Percentiles rank a stretch among this genome's conserved stretches.
Evolutionary conservation across 805 yeast species (phyloP).

Genomic region (Saturnispora serradocipensis): DNA sequence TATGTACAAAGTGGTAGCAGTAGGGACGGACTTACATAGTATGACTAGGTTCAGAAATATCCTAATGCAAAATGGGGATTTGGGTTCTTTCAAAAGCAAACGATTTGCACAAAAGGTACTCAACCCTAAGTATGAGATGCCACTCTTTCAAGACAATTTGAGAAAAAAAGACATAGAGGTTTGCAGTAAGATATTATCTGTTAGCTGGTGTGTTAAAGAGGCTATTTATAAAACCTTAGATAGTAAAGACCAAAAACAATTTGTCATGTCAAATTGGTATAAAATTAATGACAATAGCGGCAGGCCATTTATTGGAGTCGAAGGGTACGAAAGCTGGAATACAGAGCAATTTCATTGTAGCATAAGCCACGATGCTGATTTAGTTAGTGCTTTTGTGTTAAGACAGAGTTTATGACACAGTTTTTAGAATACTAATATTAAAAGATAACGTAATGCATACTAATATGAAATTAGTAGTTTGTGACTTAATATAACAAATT

Average conservation of each 20-base stretch:
- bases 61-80: slow-evolving; percentile 26
- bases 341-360: slow-evolving; percentile 44
- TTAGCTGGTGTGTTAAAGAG: slow-evolving; percentile 68
- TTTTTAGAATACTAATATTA: background rate
- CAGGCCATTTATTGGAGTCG: slow-evolving; percentile 34
- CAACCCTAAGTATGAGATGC: slow-evolving; percentile 36
- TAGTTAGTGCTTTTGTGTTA: slow-evolving; percentile 45
- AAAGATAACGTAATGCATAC: background rate
- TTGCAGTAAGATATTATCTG: slow-evolving; percentile 36
- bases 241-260: slow-evolving; percentile 37
- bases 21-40: slow-evolving; percentile 51
- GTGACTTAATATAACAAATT: background rate
- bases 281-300: slow-evolving; percentile 31
- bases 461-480: background rate
- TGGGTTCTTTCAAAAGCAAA: slow-evolving; percentile 25
- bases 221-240: slow-evolving; percentile 59
- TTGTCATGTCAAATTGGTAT: slow-evolving; percentile 54
- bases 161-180: slow-evolving; percentile 16
- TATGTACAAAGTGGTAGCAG: slow-evolving; percentile 31
- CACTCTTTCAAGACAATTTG: slow-evolving; percentile 21
- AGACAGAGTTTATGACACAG: slow-evolving; percentile 12
- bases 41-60: slow-evolving; percentile 38
- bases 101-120: slow-evolving; percentile 41
- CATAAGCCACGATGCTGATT: slow-evolving; percentile 58
- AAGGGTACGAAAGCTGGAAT: slow-evolving; percentile 14